Evolutionary conservation across 495 filamentous ascomycete genomes (phyloP).

Genomic region (Annulohypoxylon moriforme): DNA sequence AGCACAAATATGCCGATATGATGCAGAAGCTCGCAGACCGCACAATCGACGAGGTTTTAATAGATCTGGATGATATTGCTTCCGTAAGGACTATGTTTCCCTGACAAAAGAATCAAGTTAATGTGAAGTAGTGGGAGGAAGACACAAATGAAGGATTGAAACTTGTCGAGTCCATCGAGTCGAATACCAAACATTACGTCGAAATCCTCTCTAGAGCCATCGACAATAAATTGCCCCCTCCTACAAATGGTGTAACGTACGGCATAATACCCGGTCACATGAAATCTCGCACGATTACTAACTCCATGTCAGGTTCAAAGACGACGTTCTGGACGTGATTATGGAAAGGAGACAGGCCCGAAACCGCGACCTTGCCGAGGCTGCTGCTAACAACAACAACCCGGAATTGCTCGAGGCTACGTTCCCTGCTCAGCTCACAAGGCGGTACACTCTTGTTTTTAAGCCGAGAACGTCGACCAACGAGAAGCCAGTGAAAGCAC

Average conservation of each 20-base stretch:
- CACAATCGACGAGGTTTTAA: slow-evolving; percentile 74
- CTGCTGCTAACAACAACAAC: slow-evolving; percentile 74
- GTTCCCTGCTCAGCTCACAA: slow-evolving; percentile 91
- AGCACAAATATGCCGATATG: slow-evolving; percentile 90
- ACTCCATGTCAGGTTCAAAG: slow-evolving; percentile 76
- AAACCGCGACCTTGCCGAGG: slow-evolving; percentile 77
- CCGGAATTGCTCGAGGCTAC: slow-evolving; percentile 67
- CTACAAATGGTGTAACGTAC: slow-evolving; percentile 80
- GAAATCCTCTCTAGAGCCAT: slow-evolving; percentile 90
- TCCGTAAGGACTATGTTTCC: slow-evolving; percentile 62
- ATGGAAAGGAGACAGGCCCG: slow-evolving; percentile 90
- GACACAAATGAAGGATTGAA: slow-evolving; percentile 74
- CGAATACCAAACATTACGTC: slow-evolving; percentile 94
- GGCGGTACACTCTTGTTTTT: slow-evolving; percentile 94
- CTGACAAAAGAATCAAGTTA: not conserved
- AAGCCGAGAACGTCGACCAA: slow-evolving; percentile 82
- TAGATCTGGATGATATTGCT: slow-evolving; percentile 90
- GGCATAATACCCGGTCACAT: slow-evolving; percentile 37
- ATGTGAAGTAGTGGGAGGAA: slow-evolving; percentile 73
- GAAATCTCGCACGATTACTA: slow-evolving; percentile 25
- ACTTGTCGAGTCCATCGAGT: slow-evolving; percentile 85
- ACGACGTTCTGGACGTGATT: slow-evolving; percentile 96
- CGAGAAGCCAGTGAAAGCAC: slow-evolving; percentile 80
- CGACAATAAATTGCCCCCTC: slow-evolving; percentile 85
- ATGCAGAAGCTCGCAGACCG: slow-evolving; percentile 90